A percentile compares a stretch with the other conserved stretches of the same genome.
These are phyloP conservation scores for Neurospora sp. DNA, from an alignment of 2,329 filamentous ascomycete genomes.

Conservation along the genomic window DNA sequence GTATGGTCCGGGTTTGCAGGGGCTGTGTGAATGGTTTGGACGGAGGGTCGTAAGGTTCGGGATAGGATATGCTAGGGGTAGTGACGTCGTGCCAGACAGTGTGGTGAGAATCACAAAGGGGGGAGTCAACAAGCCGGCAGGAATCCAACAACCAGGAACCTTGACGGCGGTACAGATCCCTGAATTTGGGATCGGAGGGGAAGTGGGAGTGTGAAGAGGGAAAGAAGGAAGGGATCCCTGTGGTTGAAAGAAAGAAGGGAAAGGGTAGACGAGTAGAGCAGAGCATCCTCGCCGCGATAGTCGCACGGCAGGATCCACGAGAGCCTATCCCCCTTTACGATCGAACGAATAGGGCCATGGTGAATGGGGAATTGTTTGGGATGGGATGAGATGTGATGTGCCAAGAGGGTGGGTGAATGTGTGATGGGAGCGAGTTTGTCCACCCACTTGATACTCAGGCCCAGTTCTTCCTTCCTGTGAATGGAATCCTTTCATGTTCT, in stretches of 20 bases:
- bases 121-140: background rate
- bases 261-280: background rate
- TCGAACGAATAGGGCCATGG: slow-evolving; percentile 10
- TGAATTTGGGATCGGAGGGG: background rate
- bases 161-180: background rate
- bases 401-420: background rate
- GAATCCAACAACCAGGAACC: background rate
- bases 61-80: background rate
- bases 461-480: background rate
- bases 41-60: background rate
- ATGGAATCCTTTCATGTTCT: background rate
- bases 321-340: slow-evolving; percentile 4
- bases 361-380: background rate
- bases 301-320: slow-evolving; percentile 5
- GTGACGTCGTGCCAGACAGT: background rate
- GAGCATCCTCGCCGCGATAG: background rate
- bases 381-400: background rate
- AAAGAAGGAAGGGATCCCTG: background rate
- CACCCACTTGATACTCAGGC: background rate
- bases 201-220: background rate
- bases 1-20: background rate
- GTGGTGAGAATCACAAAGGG: background rate
- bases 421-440: background rate
- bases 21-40: background rate
- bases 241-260: background rate